Conservation (phyloP, 129 eudicot genomes). For the Deinandra increscens region DNA sequence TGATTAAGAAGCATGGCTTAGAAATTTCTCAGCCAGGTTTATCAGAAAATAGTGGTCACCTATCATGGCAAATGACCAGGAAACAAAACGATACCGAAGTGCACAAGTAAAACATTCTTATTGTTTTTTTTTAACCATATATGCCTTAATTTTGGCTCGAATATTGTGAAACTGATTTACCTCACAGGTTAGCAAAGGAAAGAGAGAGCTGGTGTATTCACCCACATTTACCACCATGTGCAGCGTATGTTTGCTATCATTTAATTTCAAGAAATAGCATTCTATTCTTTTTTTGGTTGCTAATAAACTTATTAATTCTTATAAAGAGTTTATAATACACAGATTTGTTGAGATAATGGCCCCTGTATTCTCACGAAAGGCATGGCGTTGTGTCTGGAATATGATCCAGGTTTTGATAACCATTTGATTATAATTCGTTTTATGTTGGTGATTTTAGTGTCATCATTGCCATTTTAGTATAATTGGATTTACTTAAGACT, state of each 20-base stretch:
- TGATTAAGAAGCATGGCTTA: constrained; percentile 63
- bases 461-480: no score
- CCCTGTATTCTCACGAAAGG: constrained; percentile 77
- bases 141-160: not conserved
- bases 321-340: constrained; percentile 8
- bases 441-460: no score
- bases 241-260: constrained; percentile 60
- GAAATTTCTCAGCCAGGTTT: constrained; percentile 93
- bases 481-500: no score
- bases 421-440: not conserved
- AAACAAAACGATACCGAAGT: constrained; percentile 59
- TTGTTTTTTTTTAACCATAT: not conserved
- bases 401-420: constrained; percentile 63
- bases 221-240: constrained; percentile 85
- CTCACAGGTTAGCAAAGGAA: constrained; percentile 60
- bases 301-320: not conserved
- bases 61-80: constrained; percentile 84
- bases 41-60: constrained; percentile 47
- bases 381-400: constrained; percentile 97
- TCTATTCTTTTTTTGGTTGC: not conserved
- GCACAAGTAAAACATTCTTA: constrained; percentile 52
- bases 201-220: constrained; percentile 74
- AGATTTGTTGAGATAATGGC: constrained; percentile 95
- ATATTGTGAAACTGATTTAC: constrained; percentile 2
- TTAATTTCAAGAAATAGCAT: not conserved